Evolutionary conservation across 768 basidiomycete species (phyloP).

Genomic region (Tricholoma hemisulphureum): DNA sequence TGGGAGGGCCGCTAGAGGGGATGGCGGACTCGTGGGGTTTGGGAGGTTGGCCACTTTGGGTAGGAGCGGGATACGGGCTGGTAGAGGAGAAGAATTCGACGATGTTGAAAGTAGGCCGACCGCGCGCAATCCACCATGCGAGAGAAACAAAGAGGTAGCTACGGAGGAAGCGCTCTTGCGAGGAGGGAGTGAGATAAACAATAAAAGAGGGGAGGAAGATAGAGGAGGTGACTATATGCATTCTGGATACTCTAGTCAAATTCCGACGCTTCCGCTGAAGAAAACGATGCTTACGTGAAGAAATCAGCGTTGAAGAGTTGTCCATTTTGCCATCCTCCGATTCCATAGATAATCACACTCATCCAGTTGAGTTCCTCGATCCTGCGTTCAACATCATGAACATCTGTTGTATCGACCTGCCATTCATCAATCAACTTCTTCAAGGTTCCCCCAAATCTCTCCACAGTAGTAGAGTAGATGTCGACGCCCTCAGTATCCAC

Average conservation of each 20-base stretch:
- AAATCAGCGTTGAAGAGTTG: constrained; percentile 24
- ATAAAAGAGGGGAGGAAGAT: constrained; percentile 57
- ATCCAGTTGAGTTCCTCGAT: constrained; percentile 21
- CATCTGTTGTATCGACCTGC: constrained; percentile 15
- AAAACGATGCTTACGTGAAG: constrained; percentile 16
- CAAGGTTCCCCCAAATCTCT: constrained; percentile 8
- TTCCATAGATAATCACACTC: constrained; percentile 19
- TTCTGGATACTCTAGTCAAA: constrained; percentile 35
- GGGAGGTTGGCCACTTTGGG: constrained; percentile 28
- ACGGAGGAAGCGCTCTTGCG: constrained; percentile 54
- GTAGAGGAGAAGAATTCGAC: constrained; percentile 43
- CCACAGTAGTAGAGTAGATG: constrained; percentile 12
- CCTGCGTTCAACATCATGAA: constrained; percentile 12
- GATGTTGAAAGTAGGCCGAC: constrained; percentile 51
- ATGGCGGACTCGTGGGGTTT: constrained; percentile 22
- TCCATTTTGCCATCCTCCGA: constrained; percentile 18
- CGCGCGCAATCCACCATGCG: constrained; percentile 57
- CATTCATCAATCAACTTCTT: constrained; percentile 15
- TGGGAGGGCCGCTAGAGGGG: constrained; percentile 33
- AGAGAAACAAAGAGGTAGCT: constrained; percentile 55
- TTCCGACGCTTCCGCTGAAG: background rate
- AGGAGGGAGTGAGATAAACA: constrained; percentile 37
- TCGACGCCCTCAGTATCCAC: constrained; percentile 6
- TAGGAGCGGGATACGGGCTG: constrained; percentile 40
- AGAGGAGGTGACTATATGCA: constrained; percentile 51